Percentiles rank a stretch among this genome's conserved stretches.
These are phyloP conservation scores for Leccinum boreale DNA, from an alignment of 768 basidiomycete genomes.

Conservation along the genomic window DNA sequence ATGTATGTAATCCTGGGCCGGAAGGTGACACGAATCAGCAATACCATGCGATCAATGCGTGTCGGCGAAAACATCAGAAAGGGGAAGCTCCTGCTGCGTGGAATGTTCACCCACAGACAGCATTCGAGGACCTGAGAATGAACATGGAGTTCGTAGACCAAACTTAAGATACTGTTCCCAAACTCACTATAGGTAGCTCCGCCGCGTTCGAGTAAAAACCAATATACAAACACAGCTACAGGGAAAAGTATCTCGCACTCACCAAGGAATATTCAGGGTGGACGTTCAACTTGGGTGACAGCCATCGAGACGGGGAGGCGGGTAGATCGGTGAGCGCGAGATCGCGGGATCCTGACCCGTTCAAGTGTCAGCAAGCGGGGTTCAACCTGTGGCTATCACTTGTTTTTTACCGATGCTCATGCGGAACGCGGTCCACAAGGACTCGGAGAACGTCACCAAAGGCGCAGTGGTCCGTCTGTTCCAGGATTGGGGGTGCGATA, in stretches of 20 bases:
- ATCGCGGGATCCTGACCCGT: too few species aligned
- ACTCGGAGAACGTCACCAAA: neutral
- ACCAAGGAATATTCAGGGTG: neutral
- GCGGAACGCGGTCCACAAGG: neutral
- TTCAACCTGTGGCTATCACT: neutral
- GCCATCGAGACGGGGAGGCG: neutral
- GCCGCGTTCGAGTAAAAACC: neutral
- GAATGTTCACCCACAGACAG: neutral
- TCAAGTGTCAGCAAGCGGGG: slow-evolving; percentile 2
- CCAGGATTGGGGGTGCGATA: neutral
- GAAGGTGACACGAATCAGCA: neutral
- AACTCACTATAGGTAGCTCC: neutral
- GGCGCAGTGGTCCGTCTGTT: neutral
- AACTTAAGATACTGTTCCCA: neutral
- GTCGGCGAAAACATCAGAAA: neutral
- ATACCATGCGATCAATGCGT: neutral
- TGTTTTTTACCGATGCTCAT: neutral
- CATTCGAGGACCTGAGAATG: neutral
- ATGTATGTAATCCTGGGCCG: neutral
- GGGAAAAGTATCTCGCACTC: neutral
- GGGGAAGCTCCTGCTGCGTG: neutral
- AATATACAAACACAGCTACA: neutral
- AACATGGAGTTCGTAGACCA: too few species aligned
- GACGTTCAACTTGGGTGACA: neutral
- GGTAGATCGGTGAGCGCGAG: neutral